These are phyloP conservation scores for Citrus reticulata DNA, from an alignment of 345 rosid genomes.

Conservation along the genomic window DNA sequence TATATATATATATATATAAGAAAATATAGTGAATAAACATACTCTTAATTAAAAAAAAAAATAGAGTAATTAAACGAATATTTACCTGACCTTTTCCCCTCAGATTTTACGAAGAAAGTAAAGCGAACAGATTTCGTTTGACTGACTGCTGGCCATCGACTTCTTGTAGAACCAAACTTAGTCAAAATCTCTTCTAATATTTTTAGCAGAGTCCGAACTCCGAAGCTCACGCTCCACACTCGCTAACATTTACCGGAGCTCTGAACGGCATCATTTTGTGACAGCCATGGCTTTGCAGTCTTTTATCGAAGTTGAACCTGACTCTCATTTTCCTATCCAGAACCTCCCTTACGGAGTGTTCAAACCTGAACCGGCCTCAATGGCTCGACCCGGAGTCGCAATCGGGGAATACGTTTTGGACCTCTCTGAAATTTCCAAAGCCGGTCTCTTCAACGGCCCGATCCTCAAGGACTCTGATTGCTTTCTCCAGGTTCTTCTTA, in stretches of 20 bases:
- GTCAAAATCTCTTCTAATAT: too few species aligned
- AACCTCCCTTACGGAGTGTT: constrained; percentile 93
- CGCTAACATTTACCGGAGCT: background rate
- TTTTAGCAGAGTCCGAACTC: background rate
- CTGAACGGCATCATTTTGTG: background rate
- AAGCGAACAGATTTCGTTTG: too few species aligned
- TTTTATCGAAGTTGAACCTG: constrained; percentile 56
- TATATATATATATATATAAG: too few species aligned
- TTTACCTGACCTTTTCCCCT: too few species aligned
- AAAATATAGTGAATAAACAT: too few species aligned
- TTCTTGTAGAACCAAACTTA: too few species aligned
- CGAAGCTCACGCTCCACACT: background rate
- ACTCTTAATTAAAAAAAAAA: too few species aligned
- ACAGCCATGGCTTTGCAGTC: constrained; percentile 60
- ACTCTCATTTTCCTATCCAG: constrained; percentile 91
- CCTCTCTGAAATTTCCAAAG: constrained; percentile 66
- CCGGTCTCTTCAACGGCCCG: constrained; percentile 76
- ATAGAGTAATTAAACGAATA: too few species aligned
- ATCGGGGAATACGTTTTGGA: constrained; percentile 78
- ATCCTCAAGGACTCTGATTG: constrained; percentile 64
- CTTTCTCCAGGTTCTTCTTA: constrained; percentile 63
- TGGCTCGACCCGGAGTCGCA: constrained; percentile 76
- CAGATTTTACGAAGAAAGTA: too few species aligned
- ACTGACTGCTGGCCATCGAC: too few species aligned
- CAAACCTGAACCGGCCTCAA: constrained; percentile 46